phyloP scores from a whole-genome alignment of 192 early-diverging fungal genomes.

The Coemansia sp. region DNA sequence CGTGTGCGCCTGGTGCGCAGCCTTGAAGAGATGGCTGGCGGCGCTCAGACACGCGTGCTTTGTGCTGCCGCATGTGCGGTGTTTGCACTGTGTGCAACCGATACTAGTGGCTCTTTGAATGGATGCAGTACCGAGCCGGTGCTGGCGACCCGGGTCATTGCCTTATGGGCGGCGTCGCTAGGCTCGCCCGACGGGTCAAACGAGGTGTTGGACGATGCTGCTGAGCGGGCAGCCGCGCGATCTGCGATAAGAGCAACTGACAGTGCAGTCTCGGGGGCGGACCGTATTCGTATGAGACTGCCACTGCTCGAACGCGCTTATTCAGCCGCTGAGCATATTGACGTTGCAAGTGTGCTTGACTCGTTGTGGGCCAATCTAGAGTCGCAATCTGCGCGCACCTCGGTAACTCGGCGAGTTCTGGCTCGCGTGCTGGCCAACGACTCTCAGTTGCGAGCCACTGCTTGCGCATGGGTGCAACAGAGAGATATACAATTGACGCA shows the following conservation, averaged over 20 bases:
- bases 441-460: slow-evolving; percentile 6
- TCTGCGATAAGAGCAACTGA: neutral
- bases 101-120: neutral
- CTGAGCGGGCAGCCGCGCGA: slow-evolving; percentile 4
- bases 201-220: slow-evolving; percentile 16
- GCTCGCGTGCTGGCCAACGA: slow-evolving; percentile 21
- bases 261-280: neutral
- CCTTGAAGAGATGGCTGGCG: neutral
- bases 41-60: neutral
- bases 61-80: slow-evolving; percentile 18
- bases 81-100: slow-evolving; percentile 15
- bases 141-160: slow-evolving; percentile 16
- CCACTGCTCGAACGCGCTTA: slow-evolving; percentile 9
- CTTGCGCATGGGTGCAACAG: slow-evolving; percentile 19
- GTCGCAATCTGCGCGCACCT: neutral
- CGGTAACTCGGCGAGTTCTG: slow-evolving; percentile 13
- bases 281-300: slow-evolving; percentile 1
- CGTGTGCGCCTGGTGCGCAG: slow-evolving; percentile 9
- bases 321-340: neutral
- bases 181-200: neutral
- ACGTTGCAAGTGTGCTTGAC: slow-evolving; percentile 7
- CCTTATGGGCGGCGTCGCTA: slow-evolving; percentile 22
- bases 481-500: neutral
- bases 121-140: neutral
- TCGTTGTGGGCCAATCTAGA: slow-evolving; percentile 8